Evolutionary conservation across 352 stramenopile genomes (phyloP).

Genomic region (Phytophthora aleatoria): DNA sequence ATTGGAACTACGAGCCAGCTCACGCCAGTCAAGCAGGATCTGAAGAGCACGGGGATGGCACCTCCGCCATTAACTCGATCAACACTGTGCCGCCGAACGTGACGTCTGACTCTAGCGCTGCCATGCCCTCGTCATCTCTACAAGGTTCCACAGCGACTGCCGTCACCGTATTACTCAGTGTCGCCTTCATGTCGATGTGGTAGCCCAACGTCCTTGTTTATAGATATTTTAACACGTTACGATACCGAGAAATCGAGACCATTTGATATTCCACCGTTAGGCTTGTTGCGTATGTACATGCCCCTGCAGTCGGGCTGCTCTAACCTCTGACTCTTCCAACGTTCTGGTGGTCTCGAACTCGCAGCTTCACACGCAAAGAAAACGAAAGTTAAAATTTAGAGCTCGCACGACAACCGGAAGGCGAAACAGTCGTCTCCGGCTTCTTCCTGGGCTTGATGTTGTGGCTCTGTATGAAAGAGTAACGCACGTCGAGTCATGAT

Average conservation of each 20-base stretch:
- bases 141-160: background rate
- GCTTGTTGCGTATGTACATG: constrained; percentile 31
- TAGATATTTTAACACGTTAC: constrained; percentile 2
- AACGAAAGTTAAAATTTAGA: constrained; percentile 24
- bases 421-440: background rate
- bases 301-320: constrained; percentile 4
- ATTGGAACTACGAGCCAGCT: constrained; percentile 56
- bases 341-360: constrained; percentile 9
- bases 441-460: background rate
- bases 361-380: constrained; percentile 21
- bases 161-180: constrained; percentile 1
- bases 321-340: constrained; percentile 10
- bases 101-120: constrained; percentile 16
- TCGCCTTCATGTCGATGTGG: constrained; percentile 8
- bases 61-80: constrained; percentile 37
- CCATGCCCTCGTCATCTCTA: background rate
- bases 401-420: constrained; percentile 5
- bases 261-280: constrained; percentile 17
- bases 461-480: constrained; percentile 11
- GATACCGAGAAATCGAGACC: constrained; percentile 14
- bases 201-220: constrained; percentile 1
- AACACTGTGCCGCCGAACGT: constrained; percentile 38
- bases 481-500: constrained; percentile 31
- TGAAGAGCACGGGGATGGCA: constrained; percentile 15
- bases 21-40: constrained; percentile 38